Base-by-base conservation (phyloP, 2,329 filamentous ascomycete genomes). In the Cladosporium velox region DNA sequence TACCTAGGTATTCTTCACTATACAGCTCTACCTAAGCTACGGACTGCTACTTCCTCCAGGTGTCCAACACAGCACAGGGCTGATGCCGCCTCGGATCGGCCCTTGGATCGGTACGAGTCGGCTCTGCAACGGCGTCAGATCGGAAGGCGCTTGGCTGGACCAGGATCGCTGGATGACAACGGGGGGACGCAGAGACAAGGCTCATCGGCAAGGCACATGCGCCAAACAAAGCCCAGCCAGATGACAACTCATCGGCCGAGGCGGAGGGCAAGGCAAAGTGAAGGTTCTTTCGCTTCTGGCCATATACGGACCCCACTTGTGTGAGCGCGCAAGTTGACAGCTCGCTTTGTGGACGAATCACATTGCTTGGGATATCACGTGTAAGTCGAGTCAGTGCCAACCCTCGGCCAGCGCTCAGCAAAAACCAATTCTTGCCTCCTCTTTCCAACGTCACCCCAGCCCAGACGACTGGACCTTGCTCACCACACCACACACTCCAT, bases 391-490 rank as follows among this genome's bases (percentile, higher is more conserved):
- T 54, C 49, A 28, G 49, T 26, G 55, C 55, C 55, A 41, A 28
- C 34, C 30, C 34, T 41, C 12, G 55, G 55, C 55, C 55, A 28
- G 26, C 55, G 55, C 55, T 58, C 15, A 6, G 11, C n/a, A 14
- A 24, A 58, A 58, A 28, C 34, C 58, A 59, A 47, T 47, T 30
- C 54, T 65, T 58, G 52, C 60, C 41, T 65, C 55, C 64, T 65
- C 34, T 32, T 32, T 52, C 54, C 24, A 57, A 49, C 61, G 35
- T 64, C 61, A 64, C 61, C 24, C 55, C 34, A 52, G 24, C 51
- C 24, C 51, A 41, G 26, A 64, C 51, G 30, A 32, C 30, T 32
- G 30, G 34, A 64, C 51, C 28, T 34, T 64, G 60, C 51, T 58
- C 21, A 24, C 18, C 41, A 41, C 21, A 30, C 58, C 51, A 32